These are phyloP conservation scores for Tuber calosporum DNA, from an alignment of 495 filamentous ascomycete species.

Conservation along the genomic window DNA sequence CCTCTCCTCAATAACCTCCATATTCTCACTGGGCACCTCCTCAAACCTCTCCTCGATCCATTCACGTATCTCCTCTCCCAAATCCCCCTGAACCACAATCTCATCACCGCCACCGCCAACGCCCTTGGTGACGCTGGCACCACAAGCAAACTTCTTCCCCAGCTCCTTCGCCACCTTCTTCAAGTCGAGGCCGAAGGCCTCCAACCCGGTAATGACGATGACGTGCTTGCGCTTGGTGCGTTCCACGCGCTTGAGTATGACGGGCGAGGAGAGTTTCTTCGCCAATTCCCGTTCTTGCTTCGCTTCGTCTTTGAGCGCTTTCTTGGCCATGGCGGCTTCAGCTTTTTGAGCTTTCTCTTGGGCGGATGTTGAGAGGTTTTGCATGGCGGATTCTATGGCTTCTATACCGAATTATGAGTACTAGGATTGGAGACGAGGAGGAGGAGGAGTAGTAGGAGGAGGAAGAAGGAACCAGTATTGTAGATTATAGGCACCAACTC, in stretches of 20 bases:
- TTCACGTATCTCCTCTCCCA: conserved; percentile 89
- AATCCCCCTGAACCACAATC: conserved; percentile 95
- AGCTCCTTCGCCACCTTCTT: conserved; percentile 89
- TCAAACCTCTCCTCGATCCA: conserved; percentile 79
- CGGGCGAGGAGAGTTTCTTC: conserved; percentile 67
- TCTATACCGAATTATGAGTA: conserved; percentile 51
- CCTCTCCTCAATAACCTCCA: conserved; percentile 61
- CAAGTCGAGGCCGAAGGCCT: conserved; percentile 81
- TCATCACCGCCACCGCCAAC: conserved; percentile 78
- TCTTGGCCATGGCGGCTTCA: conserved; percentile 55
- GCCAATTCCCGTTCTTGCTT: conserved; percentile 75
- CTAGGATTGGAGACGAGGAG: not conserved
- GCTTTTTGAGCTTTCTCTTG: conserved; percentile 64
- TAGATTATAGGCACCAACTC: conserved; percentile 70
- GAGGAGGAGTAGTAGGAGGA: conserved; percentile 6
- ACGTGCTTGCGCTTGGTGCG: conserved; percentile 96
- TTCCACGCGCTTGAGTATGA: conserved; percentile 93
- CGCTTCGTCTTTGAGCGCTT: conserved; percentile 87
- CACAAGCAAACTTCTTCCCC: conserved; percentile 90
- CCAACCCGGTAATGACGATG: conserved; percentile 79
- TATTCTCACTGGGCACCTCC: conserved; percentile 82
- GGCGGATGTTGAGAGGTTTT: conserved; percentile 75
- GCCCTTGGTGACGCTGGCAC: conserved; percentile 77
- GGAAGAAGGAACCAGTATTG: conserved; percentile 59
- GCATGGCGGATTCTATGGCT: conserved; percentile 70